Evolutionary conservation across 108 stramenopile genomes (phyloP).

Genomic region (Aurantiochytrium sp.): DNA sequence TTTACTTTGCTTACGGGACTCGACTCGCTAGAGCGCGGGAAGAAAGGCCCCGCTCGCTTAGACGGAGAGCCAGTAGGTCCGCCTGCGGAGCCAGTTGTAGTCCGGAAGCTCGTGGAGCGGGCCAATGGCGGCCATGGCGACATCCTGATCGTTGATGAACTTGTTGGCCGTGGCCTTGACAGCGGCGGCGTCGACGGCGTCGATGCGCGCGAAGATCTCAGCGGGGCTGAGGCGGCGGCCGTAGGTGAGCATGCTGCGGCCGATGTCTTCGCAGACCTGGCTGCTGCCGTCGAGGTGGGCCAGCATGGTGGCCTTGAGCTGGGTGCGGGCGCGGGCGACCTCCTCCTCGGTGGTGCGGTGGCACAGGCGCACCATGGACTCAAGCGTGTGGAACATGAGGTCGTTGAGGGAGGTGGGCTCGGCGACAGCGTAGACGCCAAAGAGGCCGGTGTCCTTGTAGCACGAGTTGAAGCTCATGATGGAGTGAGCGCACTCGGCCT

Average conservation of each 20-base stretch:
- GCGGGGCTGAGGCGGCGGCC: constrained; percentile 94
- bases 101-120: constrained; percentile 93
- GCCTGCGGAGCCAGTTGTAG: constrained; percentile 70
- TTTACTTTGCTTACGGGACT: not conserved
- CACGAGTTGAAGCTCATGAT: constrained; percentile 96
- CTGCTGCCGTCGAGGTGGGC: constrained; percentile 92
- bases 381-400: constrained; percentile 73
- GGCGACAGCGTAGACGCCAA: constrained; percentile 90
- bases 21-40: too few relatives aligned
- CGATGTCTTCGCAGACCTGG: constrained; percentile 96
- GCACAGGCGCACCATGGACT: constrained; percentile 81
- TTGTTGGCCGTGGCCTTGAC: constrained; percentile 80
- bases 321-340: constrained; percentile 89
- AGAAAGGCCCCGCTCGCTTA: too few relatives aligned
- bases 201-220: constrained; percentile 92
- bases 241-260: constrained; percentile 94
- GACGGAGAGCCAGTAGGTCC: constrained; percentile 61
- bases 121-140: constrained; percentile 95
- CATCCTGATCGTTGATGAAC: constrained; percentile 90
- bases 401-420: constrained; percentile 85
- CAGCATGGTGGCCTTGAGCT: constrained; percentile 92
- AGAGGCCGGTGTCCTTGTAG: constrained; percentile 99
- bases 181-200: constrained; percentile 81
- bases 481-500: constrained; percentile 78
- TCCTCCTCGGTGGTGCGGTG: constrained; percentile 68